Percentiles rank a stretch among this genome's conserved stretches.
Conservation (phyloP, 768 basidiomycete genomes). For the Phaeotremella skinneri region DNA sequence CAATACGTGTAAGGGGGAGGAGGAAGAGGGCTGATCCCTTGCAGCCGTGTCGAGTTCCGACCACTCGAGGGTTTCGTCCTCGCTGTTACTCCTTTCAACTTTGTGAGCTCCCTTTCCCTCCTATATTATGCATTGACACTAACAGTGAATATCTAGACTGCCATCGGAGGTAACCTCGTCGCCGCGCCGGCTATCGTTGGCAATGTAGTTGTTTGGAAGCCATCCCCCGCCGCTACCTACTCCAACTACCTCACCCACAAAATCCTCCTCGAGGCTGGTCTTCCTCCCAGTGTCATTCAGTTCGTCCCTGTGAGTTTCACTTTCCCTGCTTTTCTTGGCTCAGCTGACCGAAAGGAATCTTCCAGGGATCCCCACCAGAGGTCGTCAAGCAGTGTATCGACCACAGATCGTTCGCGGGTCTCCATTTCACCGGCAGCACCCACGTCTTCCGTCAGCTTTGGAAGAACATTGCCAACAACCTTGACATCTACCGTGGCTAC, state of each 20-base stretch:
- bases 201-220: slow-evolving; percentile 96
- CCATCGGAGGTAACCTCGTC: slow-evolving; percentile 89
- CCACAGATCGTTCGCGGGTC: slow-evolving; percentile 74
- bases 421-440: slow-evolving; percentile 97
- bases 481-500: slow-evolving; percentile 83
- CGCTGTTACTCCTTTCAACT: slow-evolving; percentile 95
- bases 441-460: slow-evolving; percentile 91
- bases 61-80: slow-evolving; percentile 98
- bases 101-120: slow-evolving; percentile 25
- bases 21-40: neutral
- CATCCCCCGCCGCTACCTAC: slow-evolving; percentile 90
- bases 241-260: slow-evolving; percentile 90
- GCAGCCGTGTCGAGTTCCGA: slow-evolving; percentile 90
- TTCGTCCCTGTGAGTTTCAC: slow-evolving; percentile 68
- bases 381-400: slow-evolving; percentile 80
- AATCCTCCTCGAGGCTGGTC: slow-evolving; percentile 87
- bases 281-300: slow-evolving; percentile 92
- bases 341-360: neutral
- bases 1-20: neutral
- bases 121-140: neutral
- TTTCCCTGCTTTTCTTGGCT: neutral
- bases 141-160: slow-evolving; percentile 60
- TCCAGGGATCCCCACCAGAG: slow-evolving; percentile 63
- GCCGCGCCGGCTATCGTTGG: slow-evolving; percentile 87
- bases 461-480: slow-evolving; percentile 87